Evolutionary conservation across 2,329 filamentous ascomycete species (phyloP).

Genomic region (Phoma sp.): DNA sequence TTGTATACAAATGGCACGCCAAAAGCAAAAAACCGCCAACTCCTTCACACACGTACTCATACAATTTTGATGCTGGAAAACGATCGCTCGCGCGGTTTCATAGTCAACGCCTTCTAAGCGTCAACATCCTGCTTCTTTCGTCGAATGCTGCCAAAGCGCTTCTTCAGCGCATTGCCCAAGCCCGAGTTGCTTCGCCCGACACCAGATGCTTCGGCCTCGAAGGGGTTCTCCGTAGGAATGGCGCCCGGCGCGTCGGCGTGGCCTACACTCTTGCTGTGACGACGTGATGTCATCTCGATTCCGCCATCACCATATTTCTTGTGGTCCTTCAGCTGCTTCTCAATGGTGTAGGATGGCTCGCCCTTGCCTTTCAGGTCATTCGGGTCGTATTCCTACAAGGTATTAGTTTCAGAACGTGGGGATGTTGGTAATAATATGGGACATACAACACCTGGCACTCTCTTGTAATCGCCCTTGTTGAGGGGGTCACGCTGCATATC

Average conservation of each 20-base stretch:
- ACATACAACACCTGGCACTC: slow-evolving; percentile 76
- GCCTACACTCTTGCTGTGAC: slow-evolving; percentile 47
- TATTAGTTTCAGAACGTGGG: slow-evolving; percentile 16
- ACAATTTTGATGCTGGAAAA: slow-evolving; percentile 5
- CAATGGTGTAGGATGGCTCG: slow-evolving; percentile 75
- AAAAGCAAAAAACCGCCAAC: slow-evolving; percentile 1
- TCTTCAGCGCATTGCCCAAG: slow-evolving; percentile 52
- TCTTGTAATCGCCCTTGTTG: slow-evolving; percentile 75
- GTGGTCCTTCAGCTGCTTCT: slow-evolving; percentile 69
- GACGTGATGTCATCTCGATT: slow-evolving; percentile 54
- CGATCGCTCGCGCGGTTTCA: not conserved
- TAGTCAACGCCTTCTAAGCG: slow-evolving; percentile 22
- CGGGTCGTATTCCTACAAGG: slow-evolving; percentile 65
- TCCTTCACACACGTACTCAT: not conserved
- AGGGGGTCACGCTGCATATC: slow-evolving; percentile 80
- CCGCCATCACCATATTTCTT: slow-evolving; percentile 52
- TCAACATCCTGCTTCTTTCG: slow-evolving; percentile 41
- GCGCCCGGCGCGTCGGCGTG: slow-evolving; percentile 33
- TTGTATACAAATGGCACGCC: not conserved
- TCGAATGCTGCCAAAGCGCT: slow-evolving; percentile 55
- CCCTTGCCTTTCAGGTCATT: slow-evolving; percentile 84
- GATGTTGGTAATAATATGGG: not conserved
- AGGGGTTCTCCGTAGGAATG: slow-evolving; percentile 35
- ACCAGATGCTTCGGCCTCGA: slow-evolving; percentile 36
- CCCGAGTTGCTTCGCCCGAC: slow-evolving; percentile 45